Evolutionary conservation across 73 alveolate species (phyloP).

Genomic region (Breviolum minutum): DNA sequence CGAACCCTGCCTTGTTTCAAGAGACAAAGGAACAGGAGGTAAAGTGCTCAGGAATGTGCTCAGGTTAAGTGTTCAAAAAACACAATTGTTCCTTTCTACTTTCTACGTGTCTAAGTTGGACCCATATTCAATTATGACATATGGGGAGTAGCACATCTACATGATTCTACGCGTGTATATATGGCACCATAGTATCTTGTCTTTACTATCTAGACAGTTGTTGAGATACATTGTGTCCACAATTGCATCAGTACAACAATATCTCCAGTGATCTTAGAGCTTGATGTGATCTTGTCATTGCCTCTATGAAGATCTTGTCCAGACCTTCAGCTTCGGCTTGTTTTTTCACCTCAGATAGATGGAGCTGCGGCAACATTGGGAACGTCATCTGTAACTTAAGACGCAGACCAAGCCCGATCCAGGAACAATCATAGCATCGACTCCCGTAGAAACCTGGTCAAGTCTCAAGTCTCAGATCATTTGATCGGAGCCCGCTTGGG

Average conservation of each 20-base stretch:
- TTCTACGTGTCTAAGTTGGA: too few relatives aligned
- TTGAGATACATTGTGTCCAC: too few relatives aligned
- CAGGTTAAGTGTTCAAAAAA: not conserved
- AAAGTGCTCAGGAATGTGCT: not conserved
- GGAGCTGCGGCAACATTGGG: not conserved
- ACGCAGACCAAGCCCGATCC: slow-evolving; percentile 63
- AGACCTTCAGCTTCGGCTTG: slow-evolving; percentile 95
- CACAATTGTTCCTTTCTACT: not conserved
- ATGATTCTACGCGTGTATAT: too few relatives aligned
- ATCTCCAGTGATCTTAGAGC: too few relatives aligned
- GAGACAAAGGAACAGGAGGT: not conserved
- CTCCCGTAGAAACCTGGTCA: slow-evolving; percentile 25
- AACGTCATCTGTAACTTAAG: not conserved
- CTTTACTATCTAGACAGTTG: not conserved
- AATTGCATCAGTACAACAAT: too few relatives aligned
- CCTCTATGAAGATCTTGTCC: slow-evolving; percentile 91
- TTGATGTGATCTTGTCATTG: not conserved
- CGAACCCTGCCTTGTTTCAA: slow-evolving; percentile 59
- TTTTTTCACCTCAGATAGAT: slow-evolving; percentile 15
- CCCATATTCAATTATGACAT: too few relatives aligned
- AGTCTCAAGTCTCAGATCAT: not conserved
- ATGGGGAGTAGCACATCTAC: too few relatives aligned
- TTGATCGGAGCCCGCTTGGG: not conserved
- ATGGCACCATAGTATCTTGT: not conserved
- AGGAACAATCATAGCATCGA: slow-evolving; percentile 91